A percentile compares a stretch with the other conserved stretches of the same genome.
These are phyloP conservation scores for Blastobotrys aristatus DNA, from an alignment of 1,139 yeast genomes.

Conservation along the genomic window DNA sequence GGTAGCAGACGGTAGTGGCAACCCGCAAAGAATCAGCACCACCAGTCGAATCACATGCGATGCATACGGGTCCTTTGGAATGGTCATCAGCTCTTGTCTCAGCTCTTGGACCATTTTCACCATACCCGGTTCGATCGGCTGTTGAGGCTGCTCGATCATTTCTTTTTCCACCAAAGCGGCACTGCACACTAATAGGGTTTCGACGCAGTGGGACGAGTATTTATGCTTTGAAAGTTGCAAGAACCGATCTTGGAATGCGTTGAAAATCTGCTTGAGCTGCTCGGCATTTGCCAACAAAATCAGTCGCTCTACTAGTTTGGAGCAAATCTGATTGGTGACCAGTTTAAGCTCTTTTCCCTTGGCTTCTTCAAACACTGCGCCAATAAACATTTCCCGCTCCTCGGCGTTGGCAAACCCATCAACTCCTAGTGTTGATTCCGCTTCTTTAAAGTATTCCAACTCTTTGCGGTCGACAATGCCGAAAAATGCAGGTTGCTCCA, in stretches of 20 bases:
- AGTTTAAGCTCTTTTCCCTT: constrained; percentile 86
- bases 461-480: constrained; percentile 84
- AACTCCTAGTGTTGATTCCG: constrained; percentile 78
- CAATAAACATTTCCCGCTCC: constrained; percentile 66
- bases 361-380: constrained; percentile 78
- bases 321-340: constrained; percentile 91
- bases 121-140: constrained; percentile 56
- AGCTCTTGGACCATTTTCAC: constrained; percentile 62
- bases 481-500: constrained; percentile 47
- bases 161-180: constrained; percentile 79
- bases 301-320: constrained; percentile 84
- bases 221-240: constrained; percentile 77
- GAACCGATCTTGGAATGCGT: constrained; percentile 65
- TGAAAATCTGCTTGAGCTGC: constrained; percentile 60
- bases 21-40: constrained; percentile 68
- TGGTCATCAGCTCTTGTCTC: constrained; percentile 50
- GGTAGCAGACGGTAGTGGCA: constrained; percentile 72
- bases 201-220: constrained; percentile 90
- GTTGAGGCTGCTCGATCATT: constrained; percentile 35
- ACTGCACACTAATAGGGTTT: constrained; percentile 70
- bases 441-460: constrained; percentile 84
- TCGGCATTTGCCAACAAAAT: constrained; percentile 59
- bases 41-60: constrained; percentile 80
- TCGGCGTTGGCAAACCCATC: constrained; percentile 73
- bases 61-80: constrained; percentile 75